Percentiles rank a stretch among this genome's conserved stretches.
Conservation (phyloP, 805 yeast genomes). For the Maudiozyma saulgeensis region DNA sequence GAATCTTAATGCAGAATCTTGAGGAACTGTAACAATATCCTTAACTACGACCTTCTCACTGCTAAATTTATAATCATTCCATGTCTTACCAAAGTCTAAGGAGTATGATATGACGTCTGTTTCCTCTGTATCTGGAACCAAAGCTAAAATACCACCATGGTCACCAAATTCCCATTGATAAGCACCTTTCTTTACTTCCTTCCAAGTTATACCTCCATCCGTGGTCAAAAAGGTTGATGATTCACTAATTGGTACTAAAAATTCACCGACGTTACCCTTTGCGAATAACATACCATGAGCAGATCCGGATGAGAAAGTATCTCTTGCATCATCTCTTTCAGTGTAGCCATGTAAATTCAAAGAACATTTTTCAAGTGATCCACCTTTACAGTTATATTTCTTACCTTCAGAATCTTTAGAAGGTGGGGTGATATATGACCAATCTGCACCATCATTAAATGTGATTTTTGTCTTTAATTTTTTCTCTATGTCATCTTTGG, state of each 20-base stretch:
- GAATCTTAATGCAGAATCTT: slow-evolving; percentile 79
- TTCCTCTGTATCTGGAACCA: slow-evolving; percentile 49
- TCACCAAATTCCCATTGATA: slow-evolving; percentile 96
- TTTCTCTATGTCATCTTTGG: slow-evolving; percentile 38
- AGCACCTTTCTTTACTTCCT: slow-evolving; percentile 60
- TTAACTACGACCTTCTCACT: slow-evolving; percentile 44
- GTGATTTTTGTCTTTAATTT: slow-evolving; percentile 63
- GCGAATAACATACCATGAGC: slow-evolving; percentile 85
- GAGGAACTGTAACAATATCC: slow-evolving; percentile 84
- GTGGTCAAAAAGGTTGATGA: slow-evolving; percentile 66
- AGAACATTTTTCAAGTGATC: slow-evolving; percentile 53
- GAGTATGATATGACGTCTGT: slow-evolving; percentile 60
- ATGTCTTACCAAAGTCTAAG: slow-evolving; percentile 67
- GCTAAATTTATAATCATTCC: slow-evolving; percentile 59
- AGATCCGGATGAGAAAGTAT: slow-evolving; percentile 77
- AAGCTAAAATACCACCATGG: slow-evolving; percentile 75
- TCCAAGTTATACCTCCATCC: slow-evolving; percentile 93
- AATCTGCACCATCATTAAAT: slow-evolving; percentile 84
- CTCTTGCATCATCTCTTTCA: slow-evolving; percentile 74
- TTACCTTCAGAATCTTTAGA: slow-evolving; percentile 50
- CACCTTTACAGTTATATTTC: slow-evolving; percentile 42
- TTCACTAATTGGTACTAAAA: slow-evolving; percentile 38
- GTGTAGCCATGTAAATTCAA: slow-evolving; percentile 85
- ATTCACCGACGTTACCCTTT: slow-evolving; percentile 84
- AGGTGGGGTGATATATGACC: slow-evolving; percentile 71